A percentile compares a stretch with the other conserved stretches of the same genome.
These are phyloP conservation scores for Davidsoniella australis DNA, from an alignment of 2,329 filamentous ascomycete genomes.

Conservation along the genomic window DNA sequence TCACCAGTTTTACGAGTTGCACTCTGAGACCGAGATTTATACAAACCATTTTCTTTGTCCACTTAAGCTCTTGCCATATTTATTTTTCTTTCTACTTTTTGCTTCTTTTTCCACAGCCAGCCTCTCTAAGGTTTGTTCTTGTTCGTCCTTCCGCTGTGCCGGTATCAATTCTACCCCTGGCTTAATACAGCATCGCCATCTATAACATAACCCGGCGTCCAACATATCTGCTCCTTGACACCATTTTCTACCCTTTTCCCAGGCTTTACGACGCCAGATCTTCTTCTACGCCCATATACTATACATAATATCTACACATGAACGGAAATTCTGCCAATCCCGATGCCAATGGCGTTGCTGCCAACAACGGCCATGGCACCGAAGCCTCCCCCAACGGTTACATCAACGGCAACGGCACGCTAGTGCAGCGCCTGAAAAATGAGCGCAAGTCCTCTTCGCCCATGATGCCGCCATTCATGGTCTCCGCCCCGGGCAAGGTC, in stretches of 20 bases:
- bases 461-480: conserved; percentile 85
- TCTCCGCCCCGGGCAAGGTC: conserved; percentile 92
- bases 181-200: neutral
- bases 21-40: neutral
- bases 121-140: neutral
- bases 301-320: conserved; percentile 3
- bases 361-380: neutral
- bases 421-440: conserved; percentile 23
- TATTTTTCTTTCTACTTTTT: conserved; percentile 3
- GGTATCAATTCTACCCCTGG: conserved; percentile 3
- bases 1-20: neutral
- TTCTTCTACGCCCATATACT: neutral
- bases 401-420: conserved; percentile 21
- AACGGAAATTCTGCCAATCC: conserved; percentile 4
- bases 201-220: too few species aligned
- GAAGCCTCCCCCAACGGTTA: conserved; percentile 1
- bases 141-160: neutral
- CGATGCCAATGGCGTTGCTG: conserved; percentile 4
- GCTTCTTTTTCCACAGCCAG: neutral
- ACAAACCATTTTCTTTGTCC: neutral
- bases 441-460: conserved; percentile 43
- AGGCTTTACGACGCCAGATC: neutral
- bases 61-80: neutral
- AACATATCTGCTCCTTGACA: neutral
- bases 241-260: neutral